Evolutionary conservation across 2,329 filamentous ascomycete genomes (phyloP), one percentile per base, ranked within the genome.

Genomic region (Arthrobotrys conoides): DNA sequence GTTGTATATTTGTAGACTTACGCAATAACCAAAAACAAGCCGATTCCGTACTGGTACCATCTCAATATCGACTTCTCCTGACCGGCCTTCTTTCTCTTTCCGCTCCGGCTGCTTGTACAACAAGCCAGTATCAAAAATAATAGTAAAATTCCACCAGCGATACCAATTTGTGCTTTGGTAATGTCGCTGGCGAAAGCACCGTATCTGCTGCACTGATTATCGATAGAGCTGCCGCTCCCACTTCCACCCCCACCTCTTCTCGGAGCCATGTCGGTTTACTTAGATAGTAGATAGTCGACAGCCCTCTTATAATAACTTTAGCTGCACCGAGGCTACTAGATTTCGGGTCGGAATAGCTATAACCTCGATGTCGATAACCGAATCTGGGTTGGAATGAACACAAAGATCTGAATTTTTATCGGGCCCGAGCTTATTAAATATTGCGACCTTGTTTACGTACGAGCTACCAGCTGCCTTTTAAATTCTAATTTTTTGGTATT

Each of bases 31-130:
- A 72, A 63, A n/a, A 78, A 72, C 46, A 78, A 16, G 0, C 63
- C 75, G 22, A 78, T 38, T 30, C 75, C 75, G 20, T 48, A 78
- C 12, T 78, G 75, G 22, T 68, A 78, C 75, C 75, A 78, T 24
- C 75, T 46, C 55, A 78, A 24, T 46, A 78, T 72, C 38, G 68
- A 63, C 33, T 68, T 72, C 38, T 64, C 16, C 24, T 66, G 55
- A 5, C 33, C 24, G n/a, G 22, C 44, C 53, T 65, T 78, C 68
- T 78, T 78, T 55, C 67, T 46, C 55, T 78, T 78, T 27, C 27
- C 53, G 5, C 68, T 68, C n/a, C 68, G 41, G 5, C 30, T 57
- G 16, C 36, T 18, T 24, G 36, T 38, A 24, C 61, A 69, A 22
- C 30, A 68, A 16, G 53, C 53, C 12, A 78, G 22, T 41, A 78